phyloP scores from a whole-genome alignment of 495 filamentous ascomycete genomes.

The Staphylotrichum longicolle region DNA sequence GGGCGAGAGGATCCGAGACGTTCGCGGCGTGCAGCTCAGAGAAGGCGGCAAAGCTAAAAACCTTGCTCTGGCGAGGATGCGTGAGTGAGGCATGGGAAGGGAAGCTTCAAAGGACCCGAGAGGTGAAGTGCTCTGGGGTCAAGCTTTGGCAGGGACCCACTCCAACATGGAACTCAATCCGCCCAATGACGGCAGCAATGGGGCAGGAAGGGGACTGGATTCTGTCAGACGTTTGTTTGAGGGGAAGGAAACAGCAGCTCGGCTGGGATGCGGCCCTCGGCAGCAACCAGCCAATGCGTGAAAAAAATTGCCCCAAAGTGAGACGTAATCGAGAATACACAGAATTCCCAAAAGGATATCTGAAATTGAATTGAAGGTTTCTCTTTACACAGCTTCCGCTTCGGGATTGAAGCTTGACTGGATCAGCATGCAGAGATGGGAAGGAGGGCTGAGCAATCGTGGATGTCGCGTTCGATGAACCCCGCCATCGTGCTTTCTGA shows the following conservation, averaged over 20 bases:
- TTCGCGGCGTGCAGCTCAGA: neutral
- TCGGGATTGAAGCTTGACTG: constrained; percentile 1
- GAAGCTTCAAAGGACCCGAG: neutral
- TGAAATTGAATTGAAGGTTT: neutral
- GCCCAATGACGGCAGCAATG: constrained; percentile 14
- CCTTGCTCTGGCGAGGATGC: constrained; percentile 17
- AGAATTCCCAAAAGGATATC: constrained; percentile 6
- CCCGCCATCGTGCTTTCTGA: neutral
- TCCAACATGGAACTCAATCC: constrained; percentile 4
- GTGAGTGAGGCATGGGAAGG: constrained; percentile 2
- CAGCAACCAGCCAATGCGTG: too few relatives aligned
- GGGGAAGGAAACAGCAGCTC: too few relatives aligned
- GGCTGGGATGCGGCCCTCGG: too few relatives aligned
- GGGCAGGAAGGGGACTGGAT: neutral
- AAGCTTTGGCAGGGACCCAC: constrained; percentile 14
- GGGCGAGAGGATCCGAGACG: neutral
- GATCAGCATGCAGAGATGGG: neutral
- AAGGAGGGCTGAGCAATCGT: neutral
- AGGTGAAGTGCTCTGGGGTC: neutral
- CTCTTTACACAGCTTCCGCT: constrained; percentile 14
- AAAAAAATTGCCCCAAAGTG: too few relatives aligned
- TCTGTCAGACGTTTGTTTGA: neutral
- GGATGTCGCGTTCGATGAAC: neutral
- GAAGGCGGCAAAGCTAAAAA: constrained; percentile 10
- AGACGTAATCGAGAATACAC: too few relatives aligned